Base-by-base conservation (phyloP, 2,329 filamentous ascomycete genomes). In the Elsinoe ampelina region DNA sequence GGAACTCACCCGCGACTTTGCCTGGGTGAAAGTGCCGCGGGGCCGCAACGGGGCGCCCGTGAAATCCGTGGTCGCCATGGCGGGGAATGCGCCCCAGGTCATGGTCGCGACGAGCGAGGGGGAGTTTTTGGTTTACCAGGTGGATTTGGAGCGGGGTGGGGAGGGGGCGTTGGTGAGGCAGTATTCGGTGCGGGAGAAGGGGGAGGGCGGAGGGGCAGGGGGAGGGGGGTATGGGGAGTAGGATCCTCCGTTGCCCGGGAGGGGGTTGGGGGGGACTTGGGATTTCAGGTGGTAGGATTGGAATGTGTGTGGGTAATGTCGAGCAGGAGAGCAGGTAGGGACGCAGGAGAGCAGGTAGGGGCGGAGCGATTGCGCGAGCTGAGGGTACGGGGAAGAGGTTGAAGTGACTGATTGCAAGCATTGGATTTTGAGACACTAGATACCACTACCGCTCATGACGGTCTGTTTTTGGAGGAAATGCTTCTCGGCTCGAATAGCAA, bases 51-150 rank as follows among this genome's bases (percentile, higher is more conserved):
- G 69, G 15, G 63, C 66, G 32, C 84, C 88, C 0, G 72, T 95
- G 39, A 80, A 87, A 62, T 95, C 89, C 62, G 92, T 98, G n/a
- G 93, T 98, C 42, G 92, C 93, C 7, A 95, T 98, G 85, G 95
- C 89, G 68, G 93, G 86, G 66, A 95, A 85, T 68, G 91, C 87
- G 22, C 93, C 93, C 0, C 91, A 97, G 66, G 88, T 98, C 50
- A 97, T 98, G 91, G 89, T 97, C 0, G 91, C 96, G 12, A 98
- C 93, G 0, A 96, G 87, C 64, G 93, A 98, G 68, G 93, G 93
- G 8, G 86, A 86, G 20, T 97, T 96, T 67, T 95, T 93, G 64
- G 86, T 97, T 30, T 98, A 92, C 72, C 92, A 89, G 62, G 90
- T 98, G 56, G 91, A 98, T 69, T 82, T 98, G 76, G 91, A 95